A percentile compares a stretch with the other conserved stretches of the same genome.
These are phyloP conservation scores for Phaeophleospora eucalypticola DNA, from an alignment of 2,329 filamentous ascomycete genomes.

Conservation along the genomic window DNA sequence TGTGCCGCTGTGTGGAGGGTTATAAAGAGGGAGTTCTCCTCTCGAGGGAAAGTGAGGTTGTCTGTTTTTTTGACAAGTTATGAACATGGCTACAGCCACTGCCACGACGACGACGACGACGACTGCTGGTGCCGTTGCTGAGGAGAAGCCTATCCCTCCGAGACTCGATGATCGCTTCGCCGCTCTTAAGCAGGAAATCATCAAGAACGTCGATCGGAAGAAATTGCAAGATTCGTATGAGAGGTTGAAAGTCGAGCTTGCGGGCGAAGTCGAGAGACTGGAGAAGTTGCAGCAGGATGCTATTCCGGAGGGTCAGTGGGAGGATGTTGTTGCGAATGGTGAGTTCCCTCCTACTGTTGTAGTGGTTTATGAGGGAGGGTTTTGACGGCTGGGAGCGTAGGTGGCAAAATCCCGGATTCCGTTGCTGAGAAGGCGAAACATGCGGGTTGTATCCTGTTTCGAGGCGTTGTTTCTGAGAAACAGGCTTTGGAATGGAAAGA, in stretches of 20 bases:
- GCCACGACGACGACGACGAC: too few relatives aligned
- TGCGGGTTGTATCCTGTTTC: conserved; percentile 7
- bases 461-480: conserved; percentile 7
- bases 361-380: too few relatives aligned
- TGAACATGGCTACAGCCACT: too few relatives aligned
- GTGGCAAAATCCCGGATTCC: conserved; percentile 3
- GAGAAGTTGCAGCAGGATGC: conserved; percentile 3
- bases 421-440: conserved; percentile 2
- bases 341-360: too few relatives aligned
- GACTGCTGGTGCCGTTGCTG: background rate
- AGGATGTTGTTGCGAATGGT: conserved; percentile 8
- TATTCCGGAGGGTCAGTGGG: conserved; percentile 6
- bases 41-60: too few relatives aligned
- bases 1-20: too few relatives aligned
- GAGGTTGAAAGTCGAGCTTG: conserved; percentile 5
- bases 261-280: conserved; percentile 5
- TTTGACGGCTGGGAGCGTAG: too few relatives aligned
- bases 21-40: too few relatives aligned
- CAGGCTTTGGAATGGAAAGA: conserved; percentile 8
- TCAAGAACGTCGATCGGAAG: conserved; percentile 8
- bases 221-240: conserved; percentile 5
- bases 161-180: conserved; percentile 8
- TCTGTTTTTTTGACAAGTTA: too few relatives aligned
- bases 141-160: conserved; percentile 3
- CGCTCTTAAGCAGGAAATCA: conserved; percentile 9